These are phyloP conservation scores for Xylaria curta DNA, from an alignment of 495 filamentous ascomycete genomes.

Conservation along the genomic window DNA sequence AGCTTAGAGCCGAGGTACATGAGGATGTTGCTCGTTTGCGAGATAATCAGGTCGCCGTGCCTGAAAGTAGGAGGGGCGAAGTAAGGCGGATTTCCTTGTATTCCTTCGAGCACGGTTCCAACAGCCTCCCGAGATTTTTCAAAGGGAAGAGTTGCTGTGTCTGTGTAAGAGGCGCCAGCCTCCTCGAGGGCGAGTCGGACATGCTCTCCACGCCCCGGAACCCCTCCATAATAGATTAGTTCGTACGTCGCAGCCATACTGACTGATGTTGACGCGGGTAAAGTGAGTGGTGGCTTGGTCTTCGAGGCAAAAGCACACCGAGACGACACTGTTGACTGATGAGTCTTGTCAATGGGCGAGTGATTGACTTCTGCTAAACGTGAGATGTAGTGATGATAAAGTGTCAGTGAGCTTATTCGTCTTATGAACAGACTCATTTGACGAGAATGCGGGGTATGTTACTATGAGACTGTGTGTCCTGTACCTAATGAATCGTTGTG, in stretches of 20 bases:
- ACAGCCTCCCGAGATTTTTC: conserved; percentile 27
- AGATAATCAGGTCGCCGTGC: conserved; percentile 50
- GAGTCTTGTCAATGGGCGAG: no score
- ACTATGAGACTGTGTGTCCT: neutral
- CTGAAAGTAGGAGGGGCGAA: conserved; percentile 58
- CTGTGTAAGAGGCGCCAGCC: conserved; percentile 53
- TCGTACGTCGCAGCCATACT: conserved; percentile 42
- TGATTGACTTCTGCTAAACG: no score
- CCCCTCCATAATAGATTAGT: conserved; percentile 60
- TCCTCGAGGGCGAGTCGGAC: conserved; percentile 64
- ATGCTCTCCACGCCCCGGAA: conserved; percentile 64
- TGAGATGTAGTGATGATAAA: neutral
- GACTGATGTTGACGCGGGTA: neutral
- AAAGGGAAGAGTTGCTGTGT: conserved; percentile 35
- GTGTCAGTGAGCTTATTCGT: neutral
- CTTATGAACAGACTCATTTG: neutral
- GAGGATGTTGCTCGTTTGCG: conserved; percentile 61
- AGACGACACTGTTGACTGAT: neutral
- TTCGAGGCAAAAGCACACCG: neutral
- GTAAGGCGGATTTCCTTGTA: conserved; percentile 50
- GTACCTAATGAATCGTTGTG: conserved; percentile 8
- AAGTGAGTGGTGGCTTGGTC: neutral
- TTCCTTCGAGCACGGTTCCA: conserved; percentile 15
- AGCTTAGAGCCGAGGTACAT: conserved; percentile 56
- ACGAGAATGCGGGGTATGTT: conserved; percentile 9